Conservation (phyloP, 306 rosid genomes). For the Prunus mume region DNA sequence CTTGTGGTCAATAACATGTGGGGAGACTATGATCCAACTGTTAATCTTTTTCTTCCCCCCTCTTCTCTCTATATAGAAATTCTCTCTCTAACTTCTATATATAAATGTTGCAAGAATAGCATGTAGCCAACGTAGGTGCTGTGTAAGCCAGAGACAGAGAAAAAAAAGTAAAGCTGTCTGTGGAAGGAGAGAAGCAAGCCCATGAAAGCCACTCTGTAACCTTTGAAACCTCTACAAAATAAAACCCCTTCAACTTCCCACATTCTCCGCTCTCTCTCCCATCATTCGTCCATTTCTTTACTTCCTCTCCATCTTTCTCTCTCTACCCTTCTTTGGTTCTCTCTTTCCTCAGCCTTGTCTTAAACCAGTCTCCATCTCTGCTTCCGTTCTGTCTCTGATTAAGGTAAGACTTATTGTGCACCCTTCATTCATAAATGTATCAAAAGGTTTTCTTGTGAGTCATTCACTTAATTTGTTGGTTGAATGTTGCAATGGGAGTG, state of each 20-base stretch:
- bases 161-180: background rate
- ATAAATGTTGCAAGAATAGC: slow-evolving; percentile 45
- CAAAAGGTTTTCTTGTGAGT: slow-evolving; percentile 8
- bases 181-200: background rate
- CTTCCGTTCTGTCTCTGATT: slow-evolving; percentile 24
- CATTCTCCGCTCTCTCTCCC: slow-evolving; percentile 50
- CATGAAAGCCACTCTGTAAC: slow-evolving; percentile 13
- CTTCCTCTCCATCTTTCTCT: background rate
- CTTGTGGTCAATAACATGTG: background rate
- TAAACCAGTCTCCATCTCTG: slow-evolving; percentile 25
- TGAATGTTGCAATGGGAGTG: background rate
- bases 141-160: background rate
- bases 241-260: slow-evolving; percentile 18
- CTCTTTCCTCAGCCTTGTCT: slow-evolving; percentile 21
- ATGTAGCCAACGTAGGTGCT: slow-evolving; percentile 15
- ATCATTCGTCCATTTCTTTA: slow-evolving; percentile 15
- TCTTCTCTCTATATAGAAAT: background rate
- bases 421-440: slow-evolving; percentile 1
- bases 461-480: background rate
- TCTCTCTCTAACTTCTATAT: slow-evolving; percentile 15
- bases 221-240: slow-evolving; percentile 15
- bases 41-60: background rate
- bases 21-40: background rate
- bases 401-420: slow-evolving; percentile 29
- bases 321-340: slow-evolving; percentile 26